Evolutionary conservation across 2,329 filamentous ascomycete species (phyloP), one percentile per base, ranked within the genome.

Genomic region (Orbilia brochopaga): DNA sequence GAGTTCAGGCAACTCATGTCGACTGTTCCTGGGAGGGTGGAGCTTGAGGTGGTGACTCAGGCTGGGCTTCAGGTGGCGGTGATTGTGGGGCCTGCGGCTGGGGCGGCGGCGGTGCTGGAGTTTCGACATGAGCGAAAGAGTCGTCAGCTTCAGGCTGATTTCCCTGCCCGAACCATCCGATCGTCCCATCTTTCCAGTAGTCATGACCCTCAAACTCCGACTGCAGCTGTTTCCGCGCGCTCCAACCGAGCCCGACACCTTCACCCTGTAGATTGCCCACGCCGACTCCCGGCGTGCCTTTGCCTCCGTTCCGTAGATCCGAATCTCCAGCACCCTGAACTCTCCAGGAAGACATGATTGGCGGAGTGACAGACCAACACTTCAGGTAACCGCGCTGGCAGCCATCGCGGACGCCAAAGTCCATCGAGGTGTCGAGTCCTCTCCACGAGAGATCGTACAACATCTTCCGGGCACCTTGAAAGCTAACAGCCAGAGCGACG

Each of bases 401-500:
- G 46, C 46, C 62, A 50, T 73, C 54, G 24, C 69, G 69, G 1
- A 73, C 69, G 8, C 61, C 69, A 17, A 66, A 73, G 50, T 73
- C 69, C 61, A 73, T 73, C 2, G 61, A 65, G 10, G 56, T 65
- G 35, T 73, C 62, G 6, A 73, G 27, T 30, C 57, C 69, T 27
- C 65, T 73, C 69, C 69, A 73, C 1, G 61, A 65, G 19, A 73
- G 62, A 30, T 73, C 61, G 46, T 73, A 73, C 17, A 73, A 6
- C 55, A 73, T 60, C 50, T 73, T 73, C 42, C 60, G 69, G 30
- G 69, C 69, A 21, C 69, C 69, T 15, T 32, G 23, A 30, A 35
- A 66, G 52, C 61, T 73, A 2, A 73, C 55, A 11, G 69, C 69
- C 1, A 73, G 58, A 13, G 69, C 48, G n/a, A 73, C 69, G 24